phyloP scores from a whole-genome alignment of 1,284 basidiomycete genomes.

The Ustilago shanxiensis region DNA sequence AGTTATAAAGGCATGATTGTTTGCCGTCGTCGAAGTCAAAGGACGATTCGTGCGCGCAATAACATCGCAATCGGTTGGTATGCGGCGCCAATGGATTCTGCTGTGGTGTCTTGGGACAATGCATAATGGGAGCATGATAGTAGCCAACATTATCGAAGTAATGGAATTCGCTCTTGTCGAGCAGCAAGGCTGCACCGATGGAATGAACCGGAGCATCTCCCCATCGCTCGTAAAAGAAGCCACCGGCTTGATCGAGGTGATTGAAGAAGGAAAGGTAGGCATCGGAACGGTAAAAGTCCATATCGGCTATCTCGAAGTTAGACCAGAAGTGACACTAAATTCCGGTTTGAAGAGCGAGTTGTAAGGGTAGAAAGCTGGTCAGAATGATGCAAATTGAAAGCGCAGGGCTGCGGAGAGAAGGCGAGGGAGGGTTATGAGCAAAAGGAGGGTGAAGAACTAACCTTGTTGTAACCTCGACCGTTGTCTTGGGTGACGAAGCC shows the following conservation, averaged over 20 bases:
- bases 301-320: constrained; percentile 77
- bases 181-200: constrained; percentile 64
- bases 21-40: constrained; percentile 38
- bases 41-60: constrained; percentile 44
- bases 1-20: constrained; percentile 38
- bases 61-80: constrained; percentile 36
- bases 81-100: constrained; percentile 20
- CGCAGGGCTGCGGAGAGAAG: neutral
- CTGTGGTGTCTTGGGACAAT: constrained; percentile 52
- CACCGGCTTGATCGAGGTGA: constrained; percentile 81
- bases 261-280: constrained; percentile 84
- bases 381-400: neutral
- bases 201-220: constrained; percentile 79
- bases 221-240: constrained; percentile 77
- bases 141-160: constrained; percentile 67
- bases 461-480: constrained; percentile 73
- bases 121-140: constrained; percentile 58
- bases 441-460: neutral
- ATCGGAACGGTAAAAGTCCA: constrained; percentile 82
- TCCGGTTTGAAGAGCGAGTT: constrained; percentile 71
- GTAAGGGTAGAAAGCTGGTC: neutral
- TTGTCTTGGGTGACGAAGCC: constrained; percentile 83
- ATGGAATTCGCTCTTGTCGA: constrained; percentile 59
- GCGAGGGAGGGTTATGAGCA: neutral
- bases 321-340: constrained; percentile 76